Evolutionary conservation across 257 asterid species (phyloP).

Genomic region (Fraxinus anomala): DNA sequence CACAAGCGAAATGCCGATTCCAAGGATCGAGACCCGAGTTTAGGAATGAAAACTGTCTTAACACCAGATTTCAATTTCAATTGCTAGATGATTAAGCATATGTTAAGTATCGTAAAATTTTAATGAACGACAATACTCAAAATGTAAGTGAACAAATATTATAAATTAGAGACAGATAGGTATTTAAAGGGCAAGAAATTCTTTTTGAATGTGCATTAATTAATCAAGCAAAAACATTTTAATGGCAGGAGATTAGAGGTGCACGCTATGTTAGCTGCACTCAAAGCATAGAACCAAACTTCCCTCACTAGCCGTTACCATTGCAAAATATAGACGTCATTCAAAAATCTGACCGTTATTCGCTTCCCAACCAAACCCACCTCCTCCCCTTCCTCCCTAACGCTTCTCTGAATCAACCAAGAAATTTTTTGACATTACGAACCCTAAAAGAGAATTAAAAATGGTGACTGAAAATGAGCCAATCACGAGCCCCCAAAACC

Average conservation of each 20-base stretch:
- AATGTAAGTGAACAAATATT: no score
- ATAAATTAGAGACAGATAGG: no score
- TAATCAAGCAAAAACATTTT: neutral
- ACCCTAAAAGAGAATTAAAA: constrained; percentile 2
- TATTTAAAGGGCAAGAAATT: no score
- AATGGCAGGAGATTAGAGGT: constrained; percentile 4
- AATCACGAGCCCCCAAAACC: constrained; percentile 35
- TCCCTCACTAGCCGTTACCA: constrained; percentile 39
- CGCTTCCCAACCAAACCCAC: neutral
- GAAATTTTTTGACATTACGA: neutral
- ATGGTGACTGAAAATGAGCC: constrained; percentile 42
- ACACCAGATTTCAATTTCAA: constrained; percentile 33
- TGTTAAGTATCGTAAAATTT: no score
- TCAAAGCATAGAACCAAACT: constrained; percentile 7
- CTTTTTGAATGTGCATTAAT: no score
- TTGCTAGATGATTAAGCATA: no score
- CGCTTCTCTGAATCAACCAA: neutral
- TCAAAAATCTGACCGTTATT: constrained; percentile 33
- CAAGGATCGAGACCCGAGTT: constrained; percentile 69
- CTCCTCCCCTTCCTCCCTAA: neutral
- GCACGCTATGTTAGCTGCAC: constrained; percentile 12
- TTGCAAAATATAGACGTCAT: constrained; percentile 13
- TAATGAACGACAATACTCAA: no score
- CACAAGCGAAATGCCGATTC: constrained; percentile 58
- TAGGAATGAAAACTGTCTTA: constrained; percentile 66